These are phyloP conservation scores for Trichoderma orchidacearum DNA, from an alignment of 495 filamentous ascomycete species.

Conservation along the genomic window DNA sequence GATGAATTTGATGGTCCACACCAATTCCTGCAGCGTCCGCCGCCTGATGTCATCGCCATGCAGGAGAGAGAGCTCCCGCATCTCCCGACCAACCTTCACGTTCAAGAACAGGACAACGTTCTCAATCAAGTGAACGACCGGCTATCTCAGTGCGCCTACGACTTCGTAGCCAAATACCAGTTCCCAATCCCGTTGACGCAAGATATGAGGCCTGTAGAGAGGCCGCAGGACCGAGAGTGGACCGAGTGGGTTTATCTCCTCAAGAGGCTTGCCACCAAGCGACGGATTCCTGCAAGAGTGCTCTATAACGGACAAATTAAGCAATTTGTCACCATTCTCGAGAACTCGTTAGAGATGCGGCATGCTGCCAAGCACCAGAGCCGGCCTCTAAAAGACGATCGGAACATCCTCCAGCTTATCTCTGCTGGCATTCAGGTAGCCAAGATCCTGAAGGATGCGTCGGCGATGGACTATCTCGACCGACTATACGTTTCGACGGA, in stretches of 20 bases:
- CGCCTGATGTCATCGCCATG: constrained; percentile 48
- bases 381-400: constrained; percentile 75
- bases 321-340: constrained; percentile 68
- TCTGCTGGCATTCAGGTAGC: constrained; percentile 77
- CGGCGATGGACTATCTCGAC: constrained; percentile 69
- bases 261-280: constrained; percentile 72
- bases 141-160: constrained; percentile 71
- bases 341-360: constrained; percentile 75
- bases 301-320: constrained; percentile 85
- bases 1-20: constrained; percentile 84
- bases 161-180: constrained; percentile 81
- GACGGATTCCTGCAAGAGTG: constrained; percentile 68
- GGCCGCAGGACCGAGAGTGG: constrained; percentile 75
- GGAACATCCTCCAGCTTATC: constrained; percentile 76
- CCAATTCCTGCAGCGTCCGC: constrained; percentile 59
- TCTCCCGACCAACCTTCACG: constrained; percentile 68
- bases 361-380: constrained; percentile 68
- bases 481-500: constrained; percentile 56
- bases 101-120: constrained; percentile 73
- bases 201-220: constrained; percentile 67
- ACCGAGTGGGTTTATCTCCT: constrained; percentile 85
- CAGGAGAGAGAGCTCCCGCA: constrained; percentile 69
- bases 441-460: constrained; percentile 70
- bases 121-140: constrained; percentile 69
- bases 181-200: constrained; percentile 72